Evolutionary conservation across 371 early-diverging fungal species (phyloP).

Genomic region (Thermomucor indicae-seudaticae): DNA sequence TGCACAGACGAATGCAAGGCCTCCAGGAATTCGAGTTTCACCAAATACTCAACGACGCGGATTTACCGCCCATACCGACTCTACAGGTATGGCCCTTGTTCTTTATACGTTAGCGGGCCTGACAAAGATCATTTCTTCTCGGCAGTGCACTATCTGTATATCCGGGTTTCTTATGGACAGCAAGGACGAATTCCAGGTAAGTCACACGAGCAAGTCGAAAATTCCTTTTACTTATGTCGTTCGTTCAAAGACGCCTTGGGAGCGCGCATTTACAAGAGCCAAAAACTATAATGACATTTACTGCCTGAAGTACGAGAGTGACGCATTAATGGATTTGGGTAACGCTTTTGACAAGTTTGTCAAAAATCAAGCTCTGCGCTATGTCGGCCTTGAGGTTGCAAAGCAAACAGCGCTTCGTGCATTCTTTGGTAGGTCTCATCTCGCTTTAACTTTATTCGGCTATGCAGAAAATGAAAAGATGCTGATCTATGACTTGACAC

Average conservation of each 20-base stretch:
- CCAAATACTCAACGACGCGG: slow-evolving; percentile 50
- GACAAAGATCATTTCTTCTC: not conserved
- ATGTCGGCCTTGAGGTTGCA: slow-evolving; percentile 82
- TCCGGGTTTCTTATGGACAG: slow-evolving; percentile 58
- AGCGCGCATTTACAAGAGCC: slow-evolving; percentile 30
- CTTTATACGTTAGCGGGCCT: not conserved
- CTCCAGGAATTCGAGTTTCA: slow-evolving; percentile 56
- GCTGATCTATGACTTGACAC: too few relatives aligned
- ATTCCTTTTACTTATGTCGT: not conserved
- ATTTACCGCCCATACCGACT: slow-evolving; percentile 56
- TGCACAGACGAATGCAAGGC: slow-evolving; percentile 48
- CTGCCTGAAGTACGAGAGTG: slow-evolving; percentile 75
- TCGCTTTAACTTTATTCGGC: not conserved
- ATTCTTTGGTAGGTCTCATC: slow-evolving; percentile 41
- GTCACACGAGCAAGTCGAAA: not conserved
- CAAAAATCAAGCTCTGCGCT: slow-evolving; percentile 76
- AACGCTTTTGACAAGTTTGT: slow-evolving; percentile 76
- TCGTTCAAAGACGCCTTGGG: slow-evolving; percentile 53
- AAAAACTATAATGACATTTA: slow-evolving; percentile 47
- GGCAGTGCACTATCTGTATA: slow-evolving; percentile 56
- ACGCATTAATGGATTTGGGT: slow-evolving; percentile 72
- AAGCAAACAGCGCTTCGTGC: slow-evolving; percentile 82
- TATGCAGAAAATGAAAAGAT: not conserved
- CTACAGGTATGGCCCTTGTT: slow-evolving; percentile 39
- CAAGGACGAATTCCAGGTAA: slow-evolving; percentile 31